Base-by-base conservation (phyloP, 2,329 filamentous ascomycete genomes). In the Ceratocystiopsis minuta region DNA sequence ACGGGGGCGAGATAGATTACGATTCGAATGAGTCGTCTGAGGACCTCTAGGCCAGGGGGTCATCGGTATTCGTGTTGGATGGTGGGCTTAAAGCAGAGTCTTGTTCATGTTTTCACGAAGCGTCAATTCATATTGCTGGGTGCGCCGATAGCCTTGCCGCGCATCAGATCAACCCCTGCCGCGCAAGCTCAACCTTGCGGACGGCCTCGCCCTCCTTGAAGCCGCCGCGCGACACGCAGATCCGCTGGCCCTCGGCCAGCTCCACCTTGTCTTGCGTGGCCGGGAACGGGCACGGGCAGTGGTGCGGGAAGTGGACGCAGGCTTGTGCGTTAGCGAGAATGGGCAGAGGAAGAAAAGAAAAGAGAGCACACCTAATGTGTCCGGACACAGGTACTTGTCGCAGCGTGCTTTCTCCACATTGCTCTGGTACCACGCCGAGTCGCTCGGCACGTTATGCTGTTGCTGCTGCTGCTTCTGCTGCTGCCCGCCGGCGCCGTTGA, bases 251-350 rank as follows among this genome's bases (percentile, higher is more conserved):
- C 4, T 87, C 80, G 6, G 68, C 73, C 28, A 78, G 53, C 59
- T 81, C 83, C 48, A 85, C 72, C 55, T 90, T 90, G 50, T 88
- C 82, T 55, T 88, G 78, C 47, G 80, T 66, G 10, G 66, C 61
- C 1, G 80, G 77, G 64, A 80, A 93, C 2, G 85, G 70, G 62
- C 90, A 98, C 24, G 90, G 90, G 60, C 90, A 98, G 62, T 98
- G 90, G 58, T 96, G 88, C 2, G 90, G 87, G 63, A 93, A 90
- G 57, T 92, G 80, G 7, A 98, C 90, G 64, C 90, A 98, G 33
- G 87, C 82, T 63, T 31, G 6, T 11, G 20, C 20, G 20, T 24
- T 14, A 42, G 18, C 16, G 18, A 18, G 16, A n/a, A 14, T 6
- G 15, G 33, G n/a, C n/a, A 24, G 17, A 16, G 20, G 14, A 5